Evolutionary conservation across 371 early-diverging fungal genomes (phyloP), one percentile per base, ranked within the genome.

Genomic region (Mortierella sp.): DNA sequence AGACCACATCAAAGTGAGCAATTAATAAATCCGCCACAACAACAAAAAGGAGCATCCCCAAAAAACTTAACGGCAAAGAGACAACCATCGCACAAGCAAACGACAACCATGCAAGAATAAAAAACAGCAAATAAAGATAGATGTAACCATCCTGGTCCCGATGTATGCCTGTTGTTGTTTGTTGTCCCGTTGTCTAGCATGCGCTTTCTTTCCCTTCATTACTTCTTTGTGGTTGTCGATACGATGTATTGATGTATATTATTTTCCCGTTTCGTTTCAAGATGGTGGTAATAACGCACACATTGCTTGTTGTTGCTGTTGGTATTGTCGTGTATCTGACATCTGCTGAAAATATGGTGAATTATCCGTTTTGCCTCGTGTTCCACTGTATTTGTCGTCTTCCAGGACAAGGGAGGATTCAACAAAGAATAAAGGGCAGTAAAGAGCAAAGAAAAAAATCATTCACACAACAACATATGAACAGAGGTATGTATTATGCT

Each of bases 1-100:
- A 68, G 24, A 68, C 68, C 44, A 68, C 68, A 63, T 34, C 65
- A 38, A 42, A 68, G 68, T 68, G 68, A 68, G 68, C 68, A 68
- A 68, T 68, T 68, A 68, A 68, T 68, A 68, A 42, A 68, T 42
- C 42, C 68, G 68, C 68, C 19, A 38, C 44, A 42, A 68, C 48
- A 48, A 48, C 50, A 68, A 68, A 63, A 63, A 68, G 68, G 38
- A 38, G 68, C 68, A 38, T 68, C 42, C 68, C 38, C 65, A 24
- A 24, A 24, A 65, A 68, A 68, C 42, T 9, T 24, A 24, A 63
- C 21, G 65, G 24, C 68, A 38, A 31, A 38, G 19, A 38, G 38
- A 68, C 24, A 42, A 68, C n/a, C 24, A 38, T 42, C 21, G 24
- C 38, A 68, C 68, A 68, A 42, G 6, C 19, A 13, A 19, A 31